Evolutionary conservation across 176 grass and related monocot genomes (phyloP), one percentile per base, ranked within the genome.

Genomic region (Eragrostis curvula): DNA sequence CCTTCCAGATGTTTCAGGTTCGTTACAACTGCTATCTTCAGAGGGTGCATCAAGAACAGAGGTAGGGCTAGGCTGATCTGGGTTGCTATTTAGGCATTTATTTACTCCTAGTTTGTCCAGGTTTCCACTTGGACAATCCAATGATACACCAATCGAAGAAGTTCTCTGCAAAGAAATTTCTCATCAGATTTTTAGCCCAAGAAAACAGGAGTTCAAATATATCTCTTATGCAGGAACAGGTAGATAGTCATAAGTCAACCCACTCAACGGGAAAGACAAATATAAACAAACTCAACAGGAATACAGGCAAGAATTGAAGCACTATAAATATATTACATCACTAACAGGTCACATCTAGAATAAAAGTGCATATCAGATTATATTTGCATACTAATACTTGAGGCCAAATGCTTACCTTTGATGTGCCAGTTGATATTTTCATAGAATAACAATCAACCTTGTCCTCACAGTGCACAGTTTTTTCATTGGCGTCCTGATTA

Each of bases 11-110:
- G 94, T 92, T 78, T 85, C 85, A 44, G 87, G 81, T 55, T 85
- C 94, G 15, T 82, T 89, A 30, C 74, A 86, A 71, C 86, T 94
- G 58, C 78, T 86, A 59, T 94, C 89, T 85, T 97, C 94, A 79
- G 92, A 96, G 9, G 73, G 56, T 71, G 68, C 75, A 86, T 99
- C 91, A 44, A 99, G 83, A 88, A 99, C 87, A 52, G 96, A 99
- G 56, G 91, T 96, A 51, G 96, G 91, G 77, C 96, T 99, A 8
- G 96, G 96, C 55, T 96, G 95, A 76, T 97, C 86, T 8, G 74
- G 85, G 63, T 84, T 81, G 64, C 40, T 52, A 72, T 83, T 86
- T 68, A 61, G 68, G 67, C 64, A 30, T 83, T 80, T 74, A 15
- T 42, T 57, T 67, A 83, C 68, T 73, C 60, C 45, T 62, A 72